phyloP scores from a whole-genome alignment of 2,329 filamentous ascomycete genomes.

The Colletotrichum lupini region DNA sequence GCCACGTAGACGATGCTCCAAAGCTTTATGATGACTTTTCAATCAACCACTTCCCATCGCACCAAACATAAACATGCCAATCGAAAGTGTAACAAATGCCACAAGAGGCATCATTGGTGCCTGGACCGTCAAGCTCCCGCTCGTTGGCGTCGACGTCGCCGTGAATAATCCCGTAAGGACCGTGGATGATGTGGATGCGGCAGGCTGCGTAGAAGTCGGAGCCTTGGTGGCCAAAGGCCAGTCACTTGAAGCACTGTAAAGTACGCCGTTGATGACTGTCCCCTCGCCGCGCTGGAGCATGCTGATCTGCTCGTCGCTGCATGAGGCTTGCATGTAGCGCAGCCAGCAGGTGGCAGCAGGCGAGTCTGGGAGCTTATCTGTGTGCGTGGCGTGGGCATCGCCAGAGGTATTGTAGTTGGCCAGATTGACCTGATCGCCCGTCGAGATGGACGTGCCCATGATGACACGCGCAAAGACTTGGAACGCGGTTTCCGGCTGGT shows the following conservation, averaged over 20 bases:
- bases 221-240: slow-evolving; percentile 50
- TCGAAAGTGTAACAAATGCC: slow-evolving; percentile 40
- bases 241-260: slow-evolving; percentile 56
- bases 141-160: slow-evolving; percentile 47
- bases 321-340: slow-evolving; percentile 61
- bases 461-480: slow-evolving; percentile 71
- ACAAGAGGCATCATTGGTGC: slow-evolving; percentile 6
- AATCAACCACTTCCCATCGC: not conserved
- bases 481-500: slow-evolving; percentile 70
- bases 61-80: slow-evolving; percentile 12
- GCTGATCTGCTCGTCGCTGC: slow-evolving; percentile 60
- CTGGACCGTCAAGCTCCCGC: not conserved
- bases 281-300: slow-evolving; percentile 62
- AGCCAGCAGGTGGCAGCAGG: slow-evolving; percentile 70
- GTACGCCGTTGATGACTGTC: slow-evolving; percentile 69
- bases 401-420: slow-evolving; percentile 67
- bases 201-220: slow-evolving; percentile 38
- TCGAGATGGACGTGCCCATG: slow-evolving; percentile 64
- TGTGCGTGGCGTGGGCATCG: slow-evolving; percentile 65
- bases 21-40: not conserved
- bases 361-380: slow-evolving; percentile 60
- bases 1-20: not conserved
- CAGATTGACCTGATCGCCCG: slow-evolving; percentile 64
- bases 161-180: slow-evolving; percentile 48
- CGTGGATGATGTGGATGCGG: slow-evolving; percentile 36